Base-by-base conservation (phyloP, 257 asterid genomes). In the Ophiorrhiza pumila region DNA sequence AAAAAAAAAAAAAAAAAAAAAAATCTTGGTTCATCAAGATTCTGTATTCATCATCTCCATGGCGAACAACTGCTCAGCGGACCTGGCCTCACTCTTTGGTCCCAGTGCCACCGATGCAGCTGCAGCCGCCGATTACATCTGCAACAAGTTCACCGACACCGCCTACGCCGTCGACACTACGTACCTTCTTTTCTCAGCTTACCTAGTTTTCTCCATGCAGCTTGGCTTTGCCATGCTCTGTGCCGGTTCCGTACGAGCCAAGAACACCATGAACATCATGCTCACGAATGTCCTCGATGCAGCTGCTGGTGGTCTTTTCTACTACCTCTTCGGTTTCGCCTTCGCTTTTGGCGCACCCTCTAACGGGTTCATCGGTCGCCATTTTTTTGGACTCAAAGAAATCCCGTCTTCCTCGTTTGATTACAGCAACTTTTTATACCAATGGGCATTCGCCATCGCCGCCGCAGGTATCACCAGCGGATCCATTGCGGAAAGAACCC, bases 381-480 rank as follows among this genome's bases (percentile, higher is more conserved):
- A 92, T 39, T 88, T 82, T 65, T 92, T 92, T 73, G 96, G 96
- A 0, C 69, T 92, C 0, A 87, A 81, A 7, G 86, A 81, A 0
- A 57, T 92, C 49, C 96, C 98, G 1, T 50, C 91, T 0, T 0
- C 52, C 2, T 0, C 64, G 0, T 86, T 66, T 46, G 98, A 92
- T 49, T 92, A 90, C 79, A 82, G 88, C 35, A 71, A 74, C 3
- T 92, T 92, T 60, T 84, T 92, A 0, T 92, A 92, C 72, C 98
- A 92, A 71, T 92, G 96, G 98, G 96, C 98, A 29, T 92, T 90
- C 68, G 98, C 98, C 47, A 92, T 92, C n/a, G 98, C 96, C 56
- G 96, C 98, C 60, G 98, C 98, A 32, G 98, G 98, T 0, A 90
- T 92, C n/a, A 92, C 98, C 67, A 86, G 91, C 74, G 98, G 97